A percentile compares a stretch with the other conserved stretches of the same genome.
These are phyloP conservation scores for Allium cepa DNA, from an alignment of 106 monocot genomes.

Conservation along the genomic window DNA sequence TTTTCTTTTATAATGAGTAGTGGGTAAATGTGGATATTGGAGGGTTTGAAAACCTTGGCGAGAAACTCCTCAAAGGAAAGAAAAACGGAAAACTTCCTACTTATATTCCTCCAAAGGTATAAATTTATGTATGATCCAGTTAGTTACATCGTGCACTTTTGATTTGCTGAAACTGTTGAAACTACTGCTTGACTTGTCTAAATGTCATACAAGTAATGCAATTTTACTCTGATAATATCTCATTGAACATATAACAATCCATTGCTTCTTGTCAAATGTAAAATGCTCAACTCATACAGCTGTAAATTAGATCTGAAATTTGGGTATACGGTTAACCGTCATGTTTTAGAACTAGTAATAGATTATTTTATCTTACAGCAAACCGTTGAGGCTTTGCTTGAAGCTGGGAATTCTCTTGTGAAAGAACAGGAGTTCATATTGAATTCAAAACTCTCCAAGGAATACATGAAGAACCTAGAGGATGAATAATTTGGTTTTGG, in stretches of 20 bases:
- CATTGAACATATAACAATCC: no score
- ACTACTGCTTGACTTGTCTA: no score
- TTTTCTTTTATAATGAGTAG: conserved; percentile 16
- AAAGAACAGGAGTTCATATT: conserved; percentile 61
- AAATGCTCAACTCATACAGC: no score
- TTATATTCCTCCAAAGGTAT: conserved; percentile 80
- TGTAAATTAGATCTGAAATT: no score
- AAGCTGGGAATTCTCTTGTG: conserved; percentile 54
- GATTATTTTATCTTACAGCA: conserved; percentile 22
- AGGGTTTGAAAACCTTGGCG: conserved; percentile 58
- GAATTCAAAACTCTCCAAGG: conserved; percentile 61
- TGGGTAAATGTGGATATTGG: conserved; percentile 78
- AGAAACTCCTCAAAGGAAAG: conserved; percentile 60
- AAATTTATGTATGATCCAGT: no score
- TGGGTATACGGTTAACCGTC: no score
- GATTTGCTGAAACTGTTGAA: no score
- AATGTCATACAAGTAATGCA: no score
- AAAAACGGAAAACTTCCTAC: conserved; percentile 62
- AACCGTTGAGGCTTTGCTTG: conserved; percentile 59
- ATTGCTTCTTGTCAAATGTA: no score
- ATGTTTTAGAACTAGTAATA: no score
- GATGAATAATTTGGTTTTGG: conserved; percentile 11
- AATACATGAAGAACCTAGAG: conserved; percentile 81
- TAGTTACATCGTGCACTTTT: no score
- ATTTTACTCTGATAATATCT: no score